phyloP scores from a whole-genome alignment of 2,329 filamentous ascomycete genomes.

The Graphilbum sp. region DNA sequence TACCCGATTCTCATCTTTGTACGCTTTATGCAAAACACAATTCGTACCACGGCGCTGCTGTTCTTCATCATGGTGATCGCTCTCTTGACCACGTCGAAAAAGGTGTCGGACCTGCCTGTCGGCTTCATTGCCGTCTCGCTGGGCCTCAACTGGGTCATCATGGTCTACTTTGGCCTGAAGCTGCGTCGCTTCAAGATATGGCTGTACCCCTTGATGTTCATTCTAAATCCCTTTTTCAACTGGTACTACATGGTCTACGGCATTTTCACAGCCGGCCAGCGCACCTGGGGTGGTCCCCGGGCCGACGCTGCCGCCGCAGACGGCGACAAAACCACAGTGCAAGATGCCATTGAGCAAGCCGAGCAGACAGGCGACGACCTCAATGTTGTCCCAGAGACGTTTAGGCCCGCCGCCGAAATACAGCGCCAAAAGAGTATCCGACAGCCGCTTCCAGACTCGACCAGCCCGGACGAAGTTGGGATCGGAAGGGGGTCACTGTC shows the following conservation, averaged over 20 bases:
- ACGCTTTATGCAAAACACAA: constrained; percentile 90
- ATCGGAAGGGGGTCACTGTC: too few species aligned
- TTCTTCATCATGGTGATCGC: constrained; percentile 91
- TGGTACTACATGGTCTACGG: constrained; percentile 98
- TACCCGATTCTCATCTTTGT: constrained; percentile 79
- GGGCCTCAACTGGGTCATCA: constrained; percentile 84
- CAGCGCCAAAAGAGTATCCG: constrained; percentile 15
- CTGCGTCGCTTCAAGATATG: constrained; percentile 83
- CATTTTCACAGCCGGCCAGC: constrained; percentile 83
- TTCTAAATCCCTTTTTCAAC: constrained; percentile 92
- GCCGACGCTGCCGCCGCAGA: constrained; percentile 77
- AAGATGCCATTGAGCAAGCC: constrained; percentile 71
- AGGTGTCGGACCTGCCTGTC: constrained; percentile 62
- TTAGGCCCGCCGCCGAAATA: constrained; percentile 40
- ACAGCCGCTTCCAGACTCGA: too few species aligned
- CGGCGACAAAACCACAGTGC: constrained; percentile 52
- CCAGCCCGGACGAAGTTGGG: too few species aligned
- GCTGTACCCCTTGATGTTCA: constrained; percentile 90
- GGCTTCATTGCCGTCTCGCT: constrained; percentile 89
- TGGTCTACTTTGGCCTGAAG: constrained; percentile 87
- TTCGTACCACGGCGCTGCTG: constrained; percentile 79
- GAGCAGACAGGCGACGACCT: constrained; percentile 70
- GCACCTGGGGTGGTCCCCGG: constrained; percentile 89
- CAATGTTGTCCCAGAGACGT: constrained; percentile 78
- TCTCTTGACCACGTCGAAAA: constrained; percentile 68